Evolutionary conservation across 345 rosid genomes (phyloP), one percentile per base, ranked within the genome.

Genomic region (Pseudoturritis turrita): DNA sequence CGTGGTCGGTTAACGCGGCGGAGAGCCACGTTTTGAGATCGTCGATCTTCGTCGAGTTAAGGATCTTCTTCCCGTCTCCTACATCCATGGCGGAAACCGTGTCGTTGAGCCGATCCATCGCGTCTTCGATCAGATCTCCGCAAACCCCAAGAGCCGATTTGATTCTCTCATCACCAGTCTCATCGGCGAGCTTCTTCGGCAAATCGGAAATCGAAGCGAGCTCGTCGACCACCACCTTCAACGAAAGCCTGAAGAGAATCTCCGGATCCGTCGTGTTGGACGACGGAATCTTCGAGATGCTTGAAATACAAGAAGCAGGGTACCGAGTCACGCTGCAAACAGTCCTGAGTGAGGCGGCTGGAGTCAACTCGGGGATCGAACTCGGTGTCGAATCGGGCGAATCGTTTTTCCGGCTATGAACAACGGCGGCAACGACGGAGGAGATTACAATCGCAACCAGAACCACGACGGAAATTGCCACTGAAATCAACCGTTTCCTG

Each of bases 21-120:
- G 89, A 35, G 68, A 94, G 81, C 98, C 96, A 89, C 5, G 96
- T 91, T 71, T 82, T 89, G 74, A 88, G 51, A 59, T 85, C 95
- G 33, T 78, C 67, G 10, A 90, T 77, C 78, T 71, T 83, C 31
- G 85, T 33, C 0, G 76, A 0, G 77, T 56, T 26, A 60, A 88
- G 6, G 3, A 79, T 40, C 54, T 71, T 79, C 0, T 79, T 82
- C 15, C 75, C 51, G 4, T 71, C 80, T 4, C 64, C 80, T 13
- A 65, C 80, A 5, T 78, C 71, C 81, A 87, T 73, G 13, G 89
- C 63, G 15, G 87, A 64, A 3, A 83, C 68, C 8, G 92, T 84
- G 12, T 91, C 91, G 51, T 86, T 89, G 35, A 94, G 71, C 10
- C 80, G 80, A 69, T 88, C 96, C 25, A 83, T 46, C 5, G 96